Percentiles rank a stretch among this genome's conserved stretches.
Evolutionary conservation across 257 asterid genomes (phyloP).

Genomic region (Gynochthodes officinalis): DNA sequence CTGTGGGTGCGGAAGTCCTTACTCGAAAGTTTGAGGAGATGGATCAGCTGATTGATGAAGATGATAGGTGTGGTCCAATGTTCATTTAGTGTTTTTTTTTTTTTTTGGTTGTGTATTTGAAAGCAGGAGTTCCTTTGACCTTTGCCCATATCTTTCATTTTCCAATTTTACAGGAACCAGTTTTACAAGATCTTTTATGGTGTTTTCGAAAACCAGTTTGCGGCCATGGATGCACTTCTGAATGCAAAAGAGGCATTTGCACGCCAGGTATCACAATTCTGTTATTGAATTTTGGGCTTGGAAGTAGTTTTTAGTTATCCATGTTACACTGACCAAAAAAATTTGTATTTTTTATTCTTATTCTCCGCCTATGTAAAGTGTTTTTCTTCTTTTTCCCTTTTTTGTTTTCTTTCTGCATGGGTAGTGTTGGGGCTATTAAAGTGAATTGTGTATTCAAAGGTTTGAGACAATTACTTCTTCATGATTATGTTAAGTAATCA

Average conservation of each 20-base stretch:
- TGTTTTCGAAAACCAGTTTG: conserved; percentile 62
- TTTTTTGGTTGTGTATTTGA: not conserved
- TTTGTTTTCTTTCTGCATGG: not conserved
- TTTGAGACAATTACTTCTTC: not conserved
- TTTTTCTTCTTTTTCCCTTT: not conserved
- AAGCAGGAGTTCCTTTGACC: not conserved
- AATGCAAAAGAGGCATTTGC: conserved; percentile 87
- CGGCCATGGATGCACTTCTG: conserved; percentile 72
- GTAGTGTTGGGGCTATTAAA: not conserved
- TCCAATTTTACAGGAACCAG: conserved; percentile 42
- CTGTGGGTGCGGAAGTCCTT: conserved; percentile 79
- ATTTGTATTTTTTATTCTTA: conserved; percentile 8
- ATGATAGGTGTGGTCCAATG: conserved; percentile 34
- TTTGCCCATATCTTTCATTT: conserved; percentile 2
- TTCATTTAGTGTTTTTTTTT: not conserved
- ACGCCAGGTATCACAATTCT: conserved; percentile 50
- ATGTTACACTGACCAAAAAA: no score
- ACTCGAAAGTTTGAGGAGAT: conserved; percentile 87
- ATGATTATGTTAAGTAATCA: not conserved
- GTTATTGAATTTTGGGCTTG: not conserved
- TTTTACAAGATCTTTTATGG: conserved; percentile 71
- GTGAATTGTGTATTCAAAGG: not conserved
- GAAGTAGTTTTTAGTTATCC: not conserved
- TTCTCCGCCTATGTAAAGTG: conserved; percentile 2
- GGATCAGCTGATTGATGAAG: conserved; percentile 61